These are phyloP conservation scores for Brasilioporus rufonigricans DNA, from an alignment of 768 basidiomycete species.

Conservation along the genomic window DNA sequence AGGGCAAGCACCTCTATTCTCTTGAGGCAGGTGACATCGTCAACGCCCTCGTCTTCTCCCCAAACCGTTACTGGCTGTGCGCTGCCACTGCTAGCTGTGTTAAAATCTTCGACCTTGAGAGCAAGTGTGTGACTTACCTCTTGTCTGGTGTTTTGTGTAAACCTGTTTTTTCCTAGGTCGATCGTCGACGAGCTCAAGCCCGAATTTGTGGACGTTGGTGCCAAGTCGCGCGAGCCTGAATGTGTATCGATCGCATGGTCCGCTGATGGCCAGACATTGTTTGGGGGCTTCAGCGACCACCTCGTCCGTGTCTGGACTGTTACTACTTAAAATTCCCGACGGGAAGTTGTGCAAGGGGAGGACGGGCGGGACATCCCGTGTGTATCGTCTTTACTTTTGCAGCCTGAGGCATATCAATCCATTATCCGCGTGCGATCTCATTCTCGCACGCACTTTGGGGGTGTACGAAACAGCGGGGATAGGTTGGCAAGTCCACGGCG, in stretches of 20 bases:
- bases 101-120: constrained; percentile 99
- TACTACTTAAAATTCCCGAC: constrained; percentile 39
- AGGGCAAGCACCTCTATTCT: constrained; percentile 99
- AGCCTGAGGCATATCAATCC: constrained; percentile 21
- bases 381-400: constrained; percentile 27
- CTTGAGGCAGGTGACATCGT: constrained; percentile 98
- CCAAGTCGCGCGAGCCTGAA: constrained; percentile 77
- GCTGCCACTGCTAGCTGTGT: constrained; percentile 96
- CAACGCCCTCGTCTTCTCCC: constrained; percentile 99
- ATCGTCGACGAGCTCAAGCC: constrained; percentile 99
- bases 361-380: constrained; percentile 10
- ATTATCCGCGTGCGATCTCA: constrained; percentile 13
- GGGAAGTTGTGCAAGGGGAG: constrained; percentile 20
- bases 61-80: constrained; percentile 99
- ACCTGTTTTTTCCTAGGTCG: constrained; percentile 48
- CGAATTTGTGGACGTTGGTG: constrained; percentile 76
- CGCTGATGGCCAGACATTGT: constrained; percentile 95
- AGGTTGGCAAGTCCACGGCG: not conserved
- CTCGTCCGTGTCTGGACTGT: constrained; percentile 92
- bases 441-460: not conserved
- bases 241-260: constrained; percentile 99
- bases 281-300: constrained; percentile 96
- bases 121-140: constrained; percentile 68
- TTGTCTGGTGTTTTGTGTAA: not conserved
- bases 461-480: not conserved